phyloP scores from a whole-genome alignment of 441 rosid genomes.

The Syzygium malaccense region DNA sequence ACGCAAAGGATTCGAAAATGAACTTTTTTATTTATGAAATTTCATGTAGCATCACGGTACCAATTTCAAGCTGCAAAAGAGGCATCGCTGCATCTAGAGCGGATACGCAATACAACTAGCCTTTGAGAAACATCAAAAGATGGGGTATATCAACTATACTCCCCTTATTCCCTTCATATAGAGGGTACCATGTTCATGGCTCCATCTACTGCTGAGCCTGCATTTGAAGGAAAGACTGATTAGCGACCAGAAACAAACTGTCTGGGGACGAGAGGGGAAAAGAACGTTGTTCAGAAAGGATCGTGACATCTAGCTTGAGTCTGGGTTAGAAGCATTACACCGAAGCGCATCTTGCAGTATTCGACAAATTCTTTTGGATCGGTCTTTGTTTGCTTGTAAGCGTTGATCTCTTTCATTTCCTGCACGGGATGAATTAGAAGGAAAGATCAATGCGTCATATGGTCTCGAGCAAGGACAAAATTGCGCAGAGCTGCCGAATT shows the following conservation, averaged over 20 bases:
- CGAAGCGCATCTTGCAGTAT: background rate
- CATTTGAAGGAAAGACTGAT: background rate
- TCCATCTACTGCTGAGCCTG: background rate
- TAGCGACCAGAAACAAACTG: background rate
- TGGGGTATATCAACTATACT: background rate
- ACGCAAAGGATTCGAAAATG: background rate
- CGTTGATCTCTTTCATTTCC: background rate
- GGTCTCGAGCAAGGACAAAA: background rate
- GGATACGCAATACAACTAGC: background rate
- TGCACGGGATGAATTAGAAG: background rate
- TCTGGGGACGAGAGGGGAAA: fast-evolving
- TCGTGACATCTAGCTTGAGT: background rate
- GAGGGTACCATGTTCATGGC: background rate
- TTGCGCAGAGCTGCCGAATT: background rate
- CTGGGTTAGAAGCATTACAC: background rate
- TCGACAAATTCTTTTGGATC: background rate
- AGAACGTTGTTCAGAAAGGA: background rate
- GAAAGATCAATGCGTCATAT: background rate
- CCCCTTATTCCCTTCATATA: background rate
- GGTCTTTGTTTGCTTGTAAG: background rate
- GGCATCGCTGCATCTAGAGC: background rate
- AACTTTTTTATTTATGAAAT: background rate
- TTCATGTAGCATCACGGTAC: background rate
- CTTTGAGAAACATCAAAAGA: background rate
- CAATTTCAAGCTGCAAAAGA: background rate